Conservation (phyloP, 176 grass and related monocot species). For the Bolboschoenus planiculmis region DNA sequence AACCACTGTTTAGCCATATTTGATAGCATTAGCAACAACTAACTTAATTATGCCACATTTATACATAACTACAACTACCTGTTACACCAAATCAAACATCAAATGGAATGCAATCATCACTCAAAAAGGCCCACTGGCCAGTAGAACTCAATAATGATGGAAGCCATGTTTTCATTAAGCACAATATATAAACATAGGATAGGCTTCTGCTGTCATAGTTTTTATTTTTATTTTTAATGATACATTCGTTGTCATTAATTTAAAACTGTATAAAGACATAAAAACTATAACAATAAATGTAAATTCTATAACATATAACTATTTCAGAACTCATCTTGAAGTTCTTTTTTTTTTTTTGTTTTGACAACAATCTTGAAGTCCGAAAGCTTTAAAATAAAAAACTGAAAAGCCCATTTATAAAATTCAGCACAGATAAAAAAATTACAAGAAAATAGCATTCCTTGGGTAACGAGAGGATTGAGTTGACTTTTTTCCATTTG, state of each 20-base stretch:
- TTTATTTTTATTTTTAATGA: no score
- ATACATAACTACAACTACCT: background rate
- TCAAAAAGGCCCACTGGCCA: background rate
- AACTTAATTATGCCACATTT: background rate
- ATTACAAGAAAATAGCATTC: background rate
- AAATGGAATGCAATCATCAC: background rate
- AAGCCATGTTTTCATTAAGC: background rate
- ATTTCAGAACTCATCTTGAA: background rate
- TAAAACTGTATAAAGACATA: no score
- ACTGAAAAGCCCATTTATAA: background rate
- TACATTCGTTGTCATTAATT: no score
- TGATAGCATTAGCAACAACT: background rate
- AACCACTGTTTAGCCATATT: background rate
- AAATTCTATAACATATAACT: background rate
- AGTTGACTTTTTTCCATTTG: background rate
- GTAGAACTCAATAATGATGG: background rate
- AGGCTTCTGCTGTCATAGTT: no score
- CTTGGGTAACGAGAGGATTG: background rate
- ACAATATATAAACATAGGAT: no score
- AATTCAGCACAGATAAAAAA: background rate
- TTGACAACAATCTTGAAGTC: no score
- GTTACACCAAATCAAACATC: background rate
- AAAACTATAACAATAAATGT: no score
- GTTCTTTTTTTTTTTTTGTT: no score
- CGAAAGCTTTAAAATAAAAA: background rate